Conservation (phyloP, 2,329 filamentous ascomycete species). For the Penicillium sp. region DNA sequence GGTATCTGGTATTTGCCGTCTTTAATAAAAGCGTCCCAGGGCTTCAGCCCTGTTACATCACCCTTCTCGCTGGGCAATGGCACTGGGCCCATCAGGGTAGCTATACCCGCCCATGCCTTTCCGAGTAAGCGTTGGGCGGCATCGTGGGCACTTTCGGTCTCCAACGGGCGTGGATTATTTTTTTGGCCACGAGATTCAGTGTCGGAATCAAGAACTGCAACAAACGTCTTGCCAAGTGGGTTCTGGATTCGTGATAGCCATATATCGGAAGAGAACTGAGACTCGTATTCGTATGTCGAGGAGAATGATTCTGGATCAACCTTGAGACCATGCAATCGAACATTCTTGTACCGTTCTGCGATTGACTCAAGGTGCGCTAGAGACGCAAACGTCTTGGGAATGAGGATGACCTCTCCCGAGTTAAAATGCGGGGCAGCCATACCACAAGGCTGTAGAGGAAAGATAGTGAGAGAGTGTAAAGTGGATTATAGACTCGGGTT, state of each 20-base stretch:
- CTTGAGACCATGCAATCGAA: conserved; percentile 28
- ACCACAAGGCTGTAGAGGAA: not conserved
- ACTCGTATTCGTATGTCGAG: conserved; percentile 30
- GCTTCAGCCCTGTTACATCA: not conserved
- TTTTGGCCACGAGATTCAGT: not conserved
- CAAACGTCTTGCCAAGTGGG: conserved; percentile 26
- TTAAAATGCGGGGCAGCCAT: conserved; percentile 8
- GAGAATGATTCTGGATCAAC: conserved; percentile 30
- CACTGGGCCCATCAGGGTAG: conserved; percentile 28
- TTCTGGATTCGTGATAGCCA: conserved; percentile 32
- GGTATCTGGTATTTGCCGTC: conserved; percentile 6
- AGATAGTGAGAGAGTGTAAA: not conserved
- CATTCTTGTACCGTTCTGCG: conserved; percentile 19
- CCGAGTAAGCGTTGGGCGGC: conserved; percentile 9
- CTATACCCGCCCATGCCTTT: conserved; percentile 32
- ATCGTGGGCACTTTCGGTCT: not conserved
- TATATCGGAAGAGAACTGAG: conserved; percentile 20
- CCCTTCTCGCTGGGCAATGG: conserved; percentile 2
- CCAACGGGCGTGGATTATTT: too few species aligned
- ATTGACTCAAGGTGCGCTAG: conserved; percentile 3
- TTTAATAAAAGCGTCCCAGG: conserved; percentile 11
- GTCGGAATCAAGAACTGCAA: conserved; percentile 16
- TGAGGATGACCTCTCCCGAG: conserved; percentile 5
- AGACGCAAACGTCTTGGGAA: conserved; percentile 6
- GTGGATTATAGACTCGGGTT: too few species aligned